These are phyloP conservation scores for Erigeron canadensis DNA, from an alignment of 129 eudicot genomes.

Conservation along the genomic window DNA sequence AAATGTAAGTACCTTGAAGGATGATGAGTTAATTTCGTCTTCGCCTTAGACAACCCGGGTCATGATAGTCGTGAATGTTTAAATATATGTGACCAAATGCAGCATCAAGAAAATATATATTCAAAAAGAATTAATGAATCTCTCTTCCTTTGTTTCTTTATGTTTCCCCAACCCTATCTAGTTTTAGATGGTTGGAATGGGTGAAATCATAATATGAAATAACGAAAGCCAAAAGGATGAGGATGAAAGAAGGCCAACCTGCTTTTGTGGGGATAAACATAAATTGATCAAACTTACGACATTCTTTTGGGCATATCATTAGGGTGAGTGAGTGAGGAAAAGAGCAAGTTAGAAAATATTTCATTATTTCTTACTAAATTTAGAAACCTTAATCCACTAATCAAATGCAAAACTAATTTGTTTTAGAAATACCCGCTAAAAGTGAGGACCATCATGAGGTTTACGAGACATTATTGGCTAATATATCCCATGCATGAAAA, in stretches of 20 bases:
- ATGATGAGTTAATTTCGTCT: not conserved
- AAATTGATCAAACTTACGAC: conserved; percentile 18
- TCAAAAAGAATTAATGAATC: conserved; percentile 13
- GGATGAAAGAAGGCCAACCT: not conserved
- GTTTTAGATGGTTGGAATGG: conserved; percentile 17
- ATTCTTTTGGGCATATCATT: conserved; percentile 16
- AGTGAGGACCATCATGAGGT: conserved; percentile 21
- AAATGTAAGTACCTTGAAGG: conserved; percentile 15
- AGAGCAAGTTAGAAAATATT: conserved; percentile 13
- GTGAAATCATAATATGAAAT: not conserved
- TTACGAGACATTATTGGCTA: conserved; percentile 25
- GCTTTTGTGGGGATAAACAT: conserved; percentile 30
- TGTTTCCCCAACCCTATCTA: not conserved
- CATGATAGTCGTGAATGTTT: not conserved
- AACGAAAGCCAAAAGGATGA: no score
- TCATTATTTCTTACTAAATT: conserved; percentile 34
- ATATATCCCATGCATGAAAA: conserved; percentile 3
- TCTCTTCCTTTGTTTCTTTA: not conserved
- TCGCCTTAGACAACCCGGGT: not conserved
- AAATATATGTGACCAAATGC: conserved; percentile 10
- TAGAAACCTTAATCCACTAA: conserved; percentile 28
- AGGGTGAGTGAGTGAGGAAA: conserved; percentile 26
- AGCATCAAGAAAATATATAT: conserved; percentile 9
- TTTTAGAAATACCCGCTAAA: conserved; percentile 16
- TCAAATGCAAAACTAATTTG: conserved; percentile 3